Percentiles rank a stretch among this genome's conserved stretches.
Conservation (phyloP, 2,329 filamentous ascomycete species). For the Blumeriella jaapii region DNA sequence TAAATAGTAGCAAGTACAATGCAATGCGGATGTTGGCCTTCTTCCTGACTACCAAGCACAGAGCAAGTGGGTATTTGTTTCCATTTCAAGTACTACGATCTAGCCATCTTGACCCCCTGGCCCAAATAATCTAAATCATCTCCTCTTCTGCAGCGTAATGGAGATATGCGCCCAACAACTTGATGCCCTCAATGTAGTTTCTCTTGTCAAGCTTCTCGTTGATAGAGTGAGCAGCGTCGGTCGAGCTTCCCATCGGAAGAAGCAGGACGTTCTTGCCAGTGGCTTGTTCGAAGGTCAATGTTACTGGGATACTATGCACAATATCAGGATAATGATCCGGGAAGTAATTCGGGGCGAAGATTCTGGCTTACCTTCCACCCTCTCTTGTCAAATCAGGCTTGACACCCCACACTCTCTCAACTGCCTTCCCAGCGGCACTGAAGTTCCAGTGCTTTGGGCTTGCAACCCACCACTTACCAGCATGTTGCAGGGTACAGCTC, state of each 20-base stretch:
- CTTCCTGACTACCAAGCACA: not conserved
- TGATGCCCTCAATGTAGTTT: slow-evolving; percentile 98
- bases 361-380: slow-evolving; percentile 61
- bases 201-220: slow-evolving; percentile 96
- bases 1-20: too few relatives aligned
- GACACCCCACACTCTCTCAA: slow-evolving; percentile 86
- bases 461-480: slow-evolving; percentile 97
- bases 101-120: not conserved
- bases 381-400: slow-evolving; percentile 92
- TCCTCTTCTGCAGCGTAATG: slow-evolving; percentile 94
- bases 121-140: slow-evolving; percentile 26
- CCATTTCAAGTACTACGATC: not conserved
- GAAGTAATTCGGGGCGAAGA: not conserved
- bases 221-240: slow-evolving; percentile 91
- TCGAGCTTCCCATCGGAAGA: slow-evolving; percentile 93
- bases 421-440: slow-evolving; percentile 85
- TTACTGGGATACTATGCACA: slow-evolving; percentile 74
- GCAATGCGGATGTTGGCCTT: too few relatives aligned
- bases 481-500: slow-evolving; percentile 72
- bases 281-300: slow-evolving; percentile 91
- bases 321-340: slow-evolving; percentile 5
- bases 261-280: slow-evolving; percentile 96
- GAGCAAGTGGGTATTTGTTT: slow-evolving; percentile 5
- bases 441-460: slow-evolving; percentile 99
- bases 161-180: slow-evolving; percentile 86